phyloP scores from a whole-genome alignment of 768 basidiomycete species.

The Leccinum boreale region DNA sequence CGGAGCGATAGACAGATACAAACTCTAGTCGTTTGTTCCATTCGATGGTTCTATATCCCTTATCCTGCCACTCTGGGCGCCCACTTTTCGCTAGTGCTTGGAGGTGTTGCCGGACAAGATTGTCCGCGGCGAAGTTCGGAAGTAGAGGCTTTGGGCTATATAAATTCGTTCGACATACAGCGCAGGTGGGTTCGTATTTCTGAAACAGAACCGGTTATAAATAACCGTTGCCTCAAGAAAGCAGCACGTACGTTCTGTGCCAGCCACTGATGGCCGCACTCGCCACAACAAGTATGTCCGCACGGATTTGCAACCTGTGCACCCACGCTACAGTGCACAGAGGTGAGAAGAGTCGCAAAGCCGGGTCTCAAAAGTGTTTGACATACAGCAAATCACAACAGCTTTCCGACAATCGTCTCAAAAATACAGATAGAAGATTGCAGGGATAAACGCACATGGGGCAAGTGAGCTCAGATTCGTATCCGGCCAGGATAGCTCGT shows the following conservation, averaged over 20 bases:
- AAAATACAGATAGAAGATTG: neutral
- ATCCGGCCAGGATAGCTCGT: slow-evolving; percentile 38
- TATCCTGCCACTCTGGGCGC: slow-evolving; percentile 48
- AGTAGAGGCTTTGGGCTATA: slow-evolving; percentile 44
- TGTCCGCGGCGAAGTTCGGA: slow-evolving; percentile 64
- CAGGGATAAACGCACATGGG: slow-evolving; percentile 56
- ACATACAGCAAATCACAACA: slow-evolving; percentile 72
- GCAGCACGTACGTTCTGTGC: slow-evolving; percentile 42
- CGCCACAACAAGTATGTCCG: slow-evolving; percentile 70
- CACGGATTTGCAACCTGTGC: slow-evolving; percentile 67
- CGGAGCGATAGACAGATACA: slow-evolving; percentile 19
- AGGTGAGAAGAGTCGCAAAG: slow-evolving; percentile 1
- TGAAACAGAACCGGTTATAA: slow-evolving; percentile 14
- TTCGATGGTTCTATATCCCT: slow-evolving; percentile 45
- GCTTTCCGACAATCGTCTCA: slow-evolving; percentile 38
- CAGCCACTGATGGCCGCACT: slow-evolving; percentile 63
- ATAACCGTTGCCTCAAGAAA: neutral
- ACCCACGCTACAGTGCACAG: slow-evolving; percentile 43
- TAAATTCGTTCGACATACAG: slow-evolving; percentile 56
- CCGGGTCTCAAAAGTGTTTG: neutral
- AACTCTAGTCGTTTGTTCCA: slow-evolving; percentile 57
- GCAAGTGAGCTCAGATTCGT: slow-evolving; percentile 66
- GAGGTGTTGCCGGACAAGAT: slow-evolving; percentile 58
- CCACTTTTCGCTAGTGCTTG: slow-evolving; percentile 43
- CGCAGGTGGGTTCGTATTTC: slow-evolving; percentile 48